Evolutionary conservation across 2,329 filamentous ascomycete species (phyloP).

Genomic region (Neophaeococcomyces mojaviensis): DNA sequence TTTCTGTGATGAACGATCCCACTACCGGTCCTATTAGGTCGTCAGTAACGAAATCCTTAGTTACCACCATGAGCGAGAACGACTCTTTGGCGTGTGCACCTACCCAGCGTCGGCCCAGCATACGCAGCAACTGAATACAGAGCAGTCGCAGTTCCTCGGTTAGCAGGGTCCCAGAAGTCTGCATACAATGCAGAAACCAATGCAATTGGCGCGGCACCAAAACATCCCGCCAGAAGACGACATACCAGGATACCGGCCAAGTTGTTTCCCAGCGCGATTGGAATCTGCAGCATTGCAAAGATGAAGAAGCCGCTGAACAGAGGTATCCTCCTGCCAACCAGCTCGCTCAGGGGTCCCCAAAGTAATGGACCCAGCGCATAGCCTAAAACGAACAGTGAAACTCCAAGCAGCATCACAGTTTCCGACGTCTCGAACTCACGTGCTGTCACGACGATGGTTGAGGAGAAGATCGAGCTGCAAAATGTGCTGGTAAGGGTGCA

Average conservation of each 20-base stretch:
- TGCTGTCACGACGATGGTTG: conserved; percentile 33
- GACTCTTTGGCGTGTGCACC: too few relatives aligned
- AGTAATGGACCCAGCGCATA: conserved; percentile 37
- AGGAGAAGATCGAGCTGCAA: conserved; percentile 38
- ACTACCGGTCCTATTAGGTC: conserved; percentile 15
- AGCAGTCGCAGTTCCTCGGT: conserved; percentile 51
- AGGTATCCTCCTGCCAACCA: conserved; percentile 9
- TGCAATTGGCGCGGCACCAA: conserved; percentile 54
- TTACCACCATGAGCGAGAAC: too few relatives aligned
- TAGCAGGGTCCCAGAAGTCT: conserved; percentile 52
- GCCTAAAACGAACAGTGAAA: conserved; percentile 36
- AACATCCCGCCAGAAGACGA: conserved; percentile 53
- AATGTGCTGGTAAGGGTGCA: conserved; percentile 42
- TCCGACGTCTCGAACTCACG: conserved; percentile 37
- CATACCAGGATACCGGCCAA: conserved; percentile 51
- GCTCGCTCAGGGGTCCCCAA: conserved; percentile 18
- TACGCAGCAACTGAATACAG: conserved; percentile 17
- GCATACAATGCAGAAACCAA: conserved; percentile 59
- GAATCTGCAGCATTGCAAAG: conserved; percentile 3
- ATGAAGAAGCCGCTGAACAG: background rate
- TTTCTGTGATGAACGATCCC: conserved; percentile 14
- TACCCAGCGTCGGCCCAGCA: too few relatives aligned
- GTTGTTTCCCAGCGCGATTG: conserved; percentile 46
- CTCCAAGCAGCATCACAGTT: conserved; percentile 39
- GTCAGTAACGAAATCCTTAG: background rate